Evolutionary conservation across 164 flowering plant genomes (phyloP), one percentile per base, ranked within the genome.

Genomic region (Berberis thunbergii): DNA sequence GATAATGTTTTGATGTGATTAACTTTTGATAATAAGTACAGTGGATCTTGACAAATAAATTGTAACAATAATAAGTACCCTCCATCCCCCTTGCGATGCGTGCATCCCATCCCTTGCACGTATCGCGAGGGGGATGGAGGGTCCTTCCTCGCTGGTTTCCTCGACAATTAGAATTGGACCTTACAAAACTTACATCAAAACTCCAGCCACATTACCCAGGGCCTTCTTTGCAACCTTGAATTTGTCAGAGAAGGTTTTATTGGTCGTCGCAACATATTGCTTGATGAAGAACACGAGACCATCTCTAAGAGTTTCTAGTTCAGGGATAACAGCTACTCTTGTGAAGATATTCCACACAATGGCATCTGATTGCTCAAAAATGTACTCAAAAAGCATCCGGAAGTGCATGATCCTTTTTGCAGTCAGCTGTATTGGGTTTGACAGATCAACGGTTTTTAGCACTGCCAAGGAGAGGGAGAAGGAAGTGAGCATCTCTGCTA

Each of bases 321-420:
- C 92, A 0, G 97, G 96, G 4, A 69, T 41, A 46, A 78, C 81
- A 46, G 97, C 89, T 46, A 84, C 64, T 0, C 99, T 90, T 1
- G 90, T 84, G 66, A 95, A 95, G 26, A 83, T 69, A 67, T 95
- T 95, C 97, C 96, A 95, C 1, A 95, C 69, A 2, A 77, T 68
- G 9, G 71, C 63, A 2, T 87, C 91, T 11, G 95, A 69, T 49
- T 68, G 50, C 69, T 84, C 88, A n/a, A 95, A 83, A n/a, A 95
- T 65, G 59, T 81, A 73, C 69, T 87, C 96, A 53, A 93, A 88
- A 1, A 93, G 79, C 82, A 88, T 78, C 43, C 91, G 75, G 73
- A 93, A 93, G 69, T 91, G 97, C 96, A 91, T 85, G 42, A 86
- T 72, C 72, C 82, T 80, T 63, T 79, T 91, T 2, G 96, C 76